These are phyloP conservation scores for Nevesoporus exiguus DNA, from an alignment of 768 basidiomycete species.

Conservation along the genomic window DNA sequence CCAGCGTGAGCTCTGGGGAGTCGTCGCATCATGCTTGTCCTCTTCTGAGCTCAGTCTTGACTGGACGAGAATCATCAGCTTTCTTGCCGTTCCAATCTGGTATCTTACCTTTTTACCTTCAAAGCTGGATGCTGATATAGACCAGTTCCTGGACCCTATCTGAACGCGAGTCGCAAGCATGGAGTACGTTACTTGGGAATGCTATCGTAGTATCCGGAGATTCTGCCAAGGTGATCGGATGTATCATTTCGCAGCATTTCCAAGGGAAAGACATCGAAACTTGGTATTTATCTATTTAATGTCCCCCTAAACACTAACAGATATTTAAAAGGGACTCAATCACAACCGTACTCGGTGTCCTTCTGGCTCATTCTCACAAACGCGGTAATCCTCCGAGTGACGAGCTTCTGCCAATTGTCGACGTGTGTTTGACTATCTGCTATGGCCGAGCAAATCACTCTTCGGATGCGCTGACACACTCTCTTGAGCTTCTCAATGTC, in stretches of 20 bases:
- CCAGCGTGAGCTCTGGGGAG: slow-evolving; percentile 45
- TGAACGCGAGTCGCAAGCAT: slow-evolving; percentile 38
- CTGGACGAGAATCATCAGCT: slow-evolving; percentile 42
- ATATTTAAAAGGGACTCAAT: slow-evolving; percentile 20
- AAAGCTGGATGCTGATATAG: slow-evolving; percentile 1
- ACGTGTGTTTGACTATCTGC: slow-evolving; percentile 30
- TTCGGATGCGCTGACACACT: slow-evolving; percentile 25
- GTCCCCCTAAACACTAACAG: slow-evolving; percentile 6
- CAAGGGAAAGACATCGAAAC: slow-evolving; percentile 13
- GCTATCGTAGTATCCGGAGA: slow-evolving; percentile 24
- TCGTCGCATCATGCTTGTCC: slow-evolving; percentile 37
- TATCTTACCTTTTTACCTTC: slow-evolving; percentile 22
- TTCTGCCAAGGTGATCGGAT: slow-evolving; percentile 9
- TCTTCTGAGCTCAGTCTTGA: slow-evolving; percentile 21
- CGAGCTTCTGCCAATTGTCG: slow-evolving; percentile 28
- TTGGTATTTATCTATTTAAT: slow-evolving; percentile 16
- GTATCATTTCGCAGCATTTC: slow-evolving; percentile 14
- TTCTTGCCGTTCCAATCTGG: slow-evolving; percentile 50
- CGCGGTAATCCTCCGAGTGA: slow-evolving; percentile 10
- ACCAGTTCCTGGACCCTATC: slow-evolving; percentile 46
- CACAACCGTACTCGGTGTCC: slow-evolving; percentile 14
- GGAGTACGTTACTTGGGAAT: slow-evolving; percentile 38
- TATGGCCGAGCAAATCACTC: slow-evolving; percentile 30
- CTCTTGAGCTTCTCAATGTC: slow-evolving; percentile 37
- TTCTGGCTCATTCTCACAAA: slow-evolving; percentile 12